Conservation (phyloP, 352 stramenopile genomes). For the Phytophthora sansomeana region DNA sequence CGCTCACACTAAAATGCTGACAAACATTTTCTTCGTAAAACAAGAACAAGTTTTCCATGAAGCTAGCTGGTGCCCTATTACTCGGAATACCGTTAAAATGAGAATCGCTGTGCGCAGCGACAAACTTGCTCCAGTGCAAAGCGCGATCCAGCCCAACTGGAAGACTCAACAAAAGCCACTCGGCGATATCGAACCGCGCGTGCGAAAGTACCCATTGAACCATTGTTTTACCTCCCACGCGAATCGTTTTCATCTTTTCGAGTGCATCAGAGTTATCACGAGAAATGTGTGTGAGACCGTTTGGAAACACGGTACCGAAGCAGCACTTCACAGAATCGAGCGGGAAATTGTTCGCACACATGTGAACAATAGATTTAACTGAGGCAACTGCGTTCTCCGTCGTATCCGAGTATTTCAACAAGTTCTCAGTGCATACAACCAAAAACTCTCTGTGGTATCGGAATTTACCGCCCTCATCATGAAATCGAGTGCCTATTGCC, state of each 20-base stretch:
- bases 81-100: not conserved
- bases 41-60: constrained; percentile 16
- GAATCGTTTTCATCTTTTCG: constrained; percentile 9
- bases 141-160: constrained; percentile 17
- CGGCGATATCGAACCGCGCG: constrained; percentile 32
- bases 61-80: not conserved
- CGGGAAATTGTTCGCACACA: constrained; percentile 41
- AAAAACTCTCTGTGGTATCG: constrained; percentile 28
- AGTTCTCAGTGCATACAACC: constrained; percentile 26
- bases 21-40: constrained; percentile 17
- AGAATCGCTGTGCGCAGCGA: constrained; percentile 3
- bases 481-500: constrained; percentile 4
- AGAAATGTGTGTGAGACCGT: not conserved
- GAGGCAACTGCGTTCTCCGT: constrained; percentile 3
- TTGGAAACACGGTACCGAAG: not conserved
- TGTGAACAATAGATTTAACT: constrained; percentile 26
- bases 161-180: constrained; percentile 9
- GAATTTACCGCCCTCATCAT: not conserved
- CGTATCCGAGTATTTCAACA: constrained; percentile 13
- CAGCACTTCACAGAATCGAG: constrained; percentile 22
- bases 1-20: constrained; percentile 4
- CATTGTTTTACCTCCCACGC: constrained; percentile 38
- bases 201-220: constrained; percentile 41
- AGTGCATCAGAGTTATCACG: not conserved
- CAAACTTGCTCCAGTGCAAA: constrained; percentile 24